Base-by-base conservation (phyloP, 495 filamentous ascomycete genomes). In the Talaromyces nanjingensis region DNA sequence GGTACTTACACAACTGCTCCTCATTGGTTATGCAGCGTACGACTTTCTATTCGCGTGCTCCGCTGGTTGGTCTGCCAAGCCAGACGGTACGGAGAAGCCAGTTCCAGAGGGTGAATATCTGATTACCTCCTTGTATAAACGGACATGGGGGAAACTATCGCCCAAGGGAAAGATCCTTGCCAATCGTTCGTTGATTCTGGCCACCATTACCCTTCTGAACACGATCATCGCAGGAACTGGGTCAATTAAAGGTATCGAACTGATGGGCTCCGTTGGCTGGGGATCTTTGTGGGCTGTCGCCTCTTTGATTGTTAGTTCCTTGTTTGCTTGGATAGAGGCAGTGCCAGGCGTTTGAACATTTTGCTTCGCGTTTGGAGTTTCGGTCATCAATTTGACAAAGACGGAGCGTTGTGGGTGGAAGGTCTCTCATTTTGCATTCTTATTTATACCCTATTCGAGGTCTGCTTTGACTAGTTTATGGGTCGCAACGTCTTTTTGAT, bases 11-110 rank as follows among this genome's bases (percentile, higher is more conserved):
- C 75, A 78, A 0, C 73, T 91, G 42, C 68, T 89, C n/a, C 86
- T 84, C 2, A 77, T 84, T 25, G 92, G 92, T 8, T 79, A 83
- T 64, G 89, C 90, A 1, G 86, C 87, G 25, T 80, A 83, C 53
- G 80, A 80, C 55, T 91, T 96, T 71, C 83, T 96, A 62, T 93
- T 96, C 70, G 86, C 85, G 31, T 90, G 86, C 65, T 85, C 84
- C 12, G 77, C 82, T 2, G 82, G 82, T 3, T 63, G 70, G 14
- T 65, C 70, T 33, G 70, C 79, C 56, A 76, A 77, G 58, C 64
- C 71, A 58, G 62, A 70, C 24, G 63, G 42, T 4, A 60, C 64
- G 16, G 67, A 74, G 12, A 86, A 84, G 73, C 33, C 81, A 74
- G 31, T 29, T 84, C 73, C 20, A 74, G 65, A 73, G 65, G 67